Conservation (phyloP, 495 filamentous ascomycete genomes). For the Xylaria longipes region DNA sequence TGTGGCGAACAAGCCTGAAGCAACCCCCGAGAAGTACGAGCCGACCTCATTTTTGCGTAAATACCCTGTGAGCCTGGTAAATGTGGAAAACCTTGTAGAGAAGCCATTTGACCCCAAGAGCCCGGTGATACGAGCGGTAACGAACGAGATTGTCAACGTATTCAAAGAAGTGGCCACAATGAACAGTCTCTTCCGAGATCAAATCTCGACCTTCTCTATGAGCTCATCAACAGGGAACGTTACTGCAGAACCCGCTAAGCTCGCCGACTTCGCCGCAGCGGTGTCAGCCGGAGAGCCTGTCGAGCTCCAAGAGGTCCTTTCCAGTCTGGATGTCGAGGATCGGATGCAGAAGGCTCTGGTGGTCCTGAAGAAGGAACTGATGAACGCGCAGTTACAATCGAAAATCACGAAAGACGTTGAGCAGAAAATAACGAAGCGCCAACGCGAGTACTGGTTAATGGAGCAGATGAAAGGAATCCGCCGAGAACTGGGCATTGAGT, state of each 20-base stretch:
- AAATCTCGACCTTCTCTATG: constrained; percentile 96
- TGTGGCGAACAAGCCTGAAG: constrained; percentile 54
- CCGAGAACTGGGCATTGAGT: constrained; percentile 93
- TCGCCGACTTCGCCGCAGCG: constrained; percentile 96
- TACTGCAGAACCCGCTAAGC: constrained; percentile 88
- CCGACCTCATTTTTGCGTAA: constrained; percentile 90
- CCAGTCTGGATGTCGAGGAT: constrained; percentile 85
- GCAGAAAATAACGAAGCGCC: constrained; percentile 94
- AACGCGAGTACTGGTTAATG: constrained; percentile 98
- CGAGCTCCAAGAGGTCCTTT: constrained; percentile 94
- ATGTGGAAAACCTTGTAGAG: constrained; percentile 90
- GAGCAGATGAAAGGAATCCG: constrained; percentile 99
- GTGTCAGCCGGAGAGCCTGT: constrained; percentile 87
- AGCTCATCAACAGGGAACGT: constrained; percentile 94
- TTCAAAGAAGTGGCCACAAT: constrained; percentile 95
- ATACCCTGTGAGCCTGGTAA: constrained; percentile 88
- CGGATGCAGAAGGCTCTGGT: constrained; percentile 87
- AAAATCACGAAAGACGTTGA: constrained; percentile 99
- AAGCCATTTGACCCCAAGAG: constrained; percentile 89
- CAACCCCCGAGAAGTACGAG: constrained; percentile 69
- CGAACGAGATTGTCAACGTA: constrained; percentile 96
- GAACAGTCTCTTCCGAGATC: constrained; percentile 95
- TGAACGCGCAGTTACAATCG: constrained; percentile 95
- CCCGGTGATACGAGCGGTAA: constrained; percentile 84
- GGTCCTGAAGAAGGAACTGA: constrained; percentile 95